Evolutionary conservation across 169 alveolate species (phyloP).

Genomic region (Plasmodium inui): DNA sequence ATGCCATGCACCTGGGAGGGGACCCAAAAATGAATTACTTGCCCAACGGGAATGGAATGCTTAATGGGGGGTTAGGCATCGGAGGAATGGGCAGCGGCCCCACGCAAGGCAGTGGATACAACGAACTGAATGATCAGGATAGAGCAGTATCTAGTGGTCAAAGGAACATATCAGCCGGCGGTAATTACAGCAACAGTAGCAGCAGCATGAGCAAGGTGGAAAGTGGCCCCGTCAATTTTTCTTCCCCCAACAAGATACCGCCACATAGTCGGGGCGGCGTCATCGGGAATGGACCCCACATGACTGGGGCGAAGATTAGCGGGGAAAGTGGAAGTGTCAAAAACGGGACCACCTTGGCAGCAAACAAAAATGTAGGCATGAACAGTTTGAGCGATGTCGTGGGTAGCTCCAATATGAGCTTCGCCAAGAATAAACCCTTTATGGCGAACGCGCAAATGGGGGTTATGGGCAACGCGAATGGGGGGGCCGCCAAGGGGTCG

Average conservation of each 20-base stretch:
- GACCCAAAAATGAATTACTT: neutral
- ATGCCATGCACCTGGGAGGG: neutral
- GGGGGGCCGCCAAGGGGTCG: neutral
- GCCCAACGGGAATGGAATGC: neutral
- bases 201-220: neutral
- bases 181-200: constrained; percentile 5
- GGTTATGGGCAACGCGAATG: neutral
- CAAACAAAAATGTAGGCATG: neutral
- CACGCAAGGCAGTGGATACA: neutral
- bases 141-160: neutral
- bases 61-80: neutral
- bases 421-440: constrained; percentile 1
- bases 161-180: neutral
- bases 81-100: neutral
- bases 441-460: constrained; percentile 10
- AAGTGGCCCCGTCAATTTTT: neutral
- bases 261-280: neutral
- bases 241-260: neutral
- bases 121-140: constrained; percentile 6
- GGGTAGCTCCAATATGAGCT: neutral
- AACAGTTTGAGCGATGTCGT: neutral
- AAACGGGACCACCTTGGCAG: neutral
- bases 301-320: neutral
- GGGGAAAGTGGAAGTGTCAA: neutral
- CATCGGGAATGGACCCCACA: neutral